These are phyloP conservation scores for Verticillium albo-atrum DNA, from an alignment of 2,329 filamentous ascomycete species.

Conservation along the genomic window DNA sequence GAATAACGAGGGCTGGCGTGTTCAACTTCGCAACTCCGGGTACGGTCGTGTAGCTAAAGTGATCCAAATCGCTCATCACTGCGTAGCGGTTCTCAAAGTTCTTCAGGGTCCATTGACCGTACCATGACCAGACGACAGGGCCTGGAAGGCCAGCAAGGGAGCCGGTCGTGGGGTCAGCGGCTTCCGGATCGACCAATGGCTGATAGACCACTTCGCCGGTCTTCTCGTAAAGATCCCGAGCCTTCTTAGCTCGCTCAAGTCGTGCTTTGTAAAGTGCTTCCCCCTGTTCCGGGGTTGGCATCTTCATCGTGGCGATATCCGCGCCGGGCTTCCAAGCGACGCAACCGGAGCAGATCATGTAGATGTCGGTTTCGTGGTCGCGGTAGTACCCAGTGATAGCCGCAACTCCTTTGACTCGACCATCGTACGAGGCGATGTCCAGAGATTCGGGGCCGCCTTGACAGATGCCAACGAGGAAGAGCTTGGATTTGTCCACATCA, in stretches of 20 bases:
- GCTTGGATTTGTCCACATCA: slow-evolving; percentile 16
- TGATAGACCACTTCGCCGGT: slow-evolving; percentile 22
- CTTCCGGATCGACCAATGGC: slow-evolving; percentile 17
- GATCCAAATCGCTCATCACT: slow-evolving; percentile 24
- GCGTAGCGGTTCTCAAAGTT: slow-evolving; percentile 23
- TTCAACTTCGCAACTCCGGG: slow-evolving; percentile 20
- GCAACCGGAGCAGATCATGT: slow-evolving; percentile 23
- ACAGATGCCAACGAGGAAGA: slow-evolving; percentile 23
- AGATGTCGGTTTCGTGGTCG: slow-evolving; percentile 22
- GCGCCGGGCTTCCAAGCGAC: slow-evolving; percentile 17
- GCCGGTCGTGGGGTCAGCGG: slow-evolving; percentile 16
- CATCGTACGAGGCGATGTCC: slow-evolving; percentile 22
- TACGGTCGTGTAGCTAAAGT: slow-evolving; percentile 22
- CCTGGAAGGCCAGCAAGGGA: slow-evolving; percentile 21
- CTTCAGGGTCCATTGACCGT: slow-evolving; percentile 23
- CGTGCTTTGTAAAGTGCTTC: slow-evolving; percentile 19
- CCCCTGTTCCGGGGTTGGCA: slow-evolving; percentile 21
- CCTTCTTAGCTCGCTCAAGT: slow-evolving; percentile 17
- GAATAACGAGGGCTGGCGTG: slow-evolving; percentile 22
- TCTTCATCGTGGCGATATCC: slow-evolving; percentile 18
- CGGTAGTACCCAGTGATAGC: slow-evolving; percentile 20
- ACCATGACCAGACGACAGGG: slow-evolving; percentile 23
- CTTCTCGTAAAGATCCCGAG: slow-evolving; percentile 18
- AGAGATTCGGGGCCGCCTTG: slow-evolving; percentile 22
- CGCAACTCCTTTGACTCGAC: slow-evolving; percentile 14